These are phyloP conservation scores for Penicillium hordei DNA, from an alignment of 2,329 filamentous ascomycete genomes.

Conservation along the genomic window DNA sequence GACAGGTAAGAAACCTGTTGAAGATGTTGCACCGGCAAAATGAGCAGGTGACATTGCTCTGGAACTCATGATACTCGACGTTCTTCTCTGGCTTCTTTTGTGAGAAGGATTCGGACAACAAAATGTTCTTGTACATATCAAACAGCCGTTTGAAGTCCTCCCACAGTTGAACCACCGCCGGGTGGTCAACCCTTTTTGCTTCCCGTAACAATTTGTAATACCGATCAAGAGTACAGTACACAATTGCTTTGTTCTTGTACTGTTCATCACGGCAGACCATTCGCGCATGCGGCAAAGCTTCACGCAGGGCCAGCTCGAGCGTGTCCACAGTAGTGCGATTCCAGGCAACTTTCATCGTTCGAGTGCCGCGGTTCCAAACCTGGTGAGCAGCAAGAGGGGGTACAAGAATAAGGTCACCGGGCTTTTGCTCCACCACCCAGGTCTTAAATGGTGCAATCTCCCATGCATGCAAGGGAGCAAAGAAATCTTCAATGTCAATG, in stretches of 20 bases:
- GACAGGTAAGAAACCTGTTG: slow-evolving; percentile 93
- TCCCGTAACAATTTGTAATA: slow-evolving; percentile 65
- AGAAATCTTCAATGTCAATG: slow-evolving; percentile 94
- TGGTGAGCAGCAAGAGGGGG: slow-evolving; percentile 93
- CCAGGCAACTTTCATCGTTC: slow-evolving; percentile 98
- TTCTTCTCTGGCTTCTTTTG: slow-evolving; percentile 61
- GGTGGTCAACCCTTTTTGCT: slow-evolving; percentile 48
- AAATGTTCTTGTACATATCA: slow-evolving; percentile 70
- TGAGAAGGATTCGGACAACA: slow-evolving; percentile 84
- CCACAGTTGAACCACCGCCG: slow-evolving; percentile 68
- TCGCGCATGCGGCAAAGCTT: slow-evolving; percentile 83
- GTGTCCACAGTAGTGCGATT: slow-evolving; percentile 94
- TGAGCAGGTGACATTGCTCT: slow-evolving; percentile 90
- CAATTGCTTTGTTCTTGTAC: slow-evolving; percentile 97
- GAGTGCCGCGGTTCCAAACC: slow-evolving; percentile 94
- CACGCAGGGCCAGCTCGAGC: slow-evolving; percentile 77
- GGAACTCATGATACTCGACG: slow-evolving; percentile 75
- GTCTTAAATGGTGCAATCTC: slow-evolving; percentile 91
- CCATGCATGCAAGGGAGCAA: slow-evolving; percentile 93
- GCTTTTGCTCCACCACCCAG: slow-evolving; percentile 85
- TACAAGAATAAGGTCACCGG: slow-evolving; percentile 89
- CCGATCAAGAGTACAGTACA: slow-evolving; percentile 82
- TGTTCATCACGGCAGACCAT: slow-evolving; percentile 96
- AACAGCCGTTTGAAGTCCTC: slow-evolving; percentile 83
- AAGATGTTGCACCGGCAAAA: slow-evolving; percentile 97